phyloP scores from a whole-genome alignment of 2,329 filamentous ascomycete species.

The Penicillium sp. region DNA sequence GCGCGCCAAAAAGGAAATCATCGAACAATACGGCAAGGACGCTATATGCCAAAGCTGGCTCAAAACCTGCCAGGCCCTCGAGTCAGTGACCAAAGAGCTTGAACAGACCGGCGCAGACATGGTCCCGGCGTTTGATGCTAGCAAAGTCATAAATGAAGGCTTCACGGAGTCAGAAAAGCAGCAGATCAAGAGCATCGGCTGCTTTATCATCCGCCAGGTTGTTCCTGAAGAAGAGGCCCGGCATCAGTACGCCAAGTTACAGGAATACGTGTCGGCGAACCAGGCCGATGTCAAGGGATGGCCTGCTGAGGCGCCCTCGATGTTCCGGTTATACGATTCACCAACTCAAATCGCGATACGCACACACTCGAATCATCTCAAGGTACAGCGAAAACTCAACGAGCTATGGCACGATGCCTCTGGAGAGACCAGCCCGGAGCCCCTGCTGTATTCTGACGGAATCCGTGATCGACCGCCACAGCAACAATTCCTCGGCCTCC shows the following conservation, averaged over 20 bases:
- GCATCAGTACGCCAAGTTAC: background rate
- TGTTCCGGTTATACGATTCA: conserved; percentile 36
- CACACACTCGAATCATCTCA: conserved; percentile 36
- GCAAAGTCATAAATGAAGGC: conserved; percentile 22
- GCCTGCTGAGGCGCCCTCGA: conserved; percentile 36
- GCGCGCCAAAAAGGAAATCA: conserved; percentile 31
- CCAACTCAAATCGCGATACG: conserved; percentile 37
- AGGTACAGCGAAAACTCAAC: conserved; percentile 36
- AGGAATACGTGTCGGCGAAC: background rate
- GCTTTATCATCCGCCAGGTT: conserved; percentile 22
- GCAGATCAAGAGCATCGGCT: conserved; percentile 26
- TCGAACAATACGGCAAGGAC: conserved; percentile 34
- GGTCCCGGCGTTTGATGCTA: conserved; percentile 31
- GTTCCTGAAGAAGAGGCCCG: background rate
- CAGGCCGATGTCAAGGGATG: conserved; percentile 9
- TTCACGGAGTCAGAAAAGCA: conserved; percentile 16
- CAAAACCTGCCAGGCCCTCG: conserved; percentile 34
- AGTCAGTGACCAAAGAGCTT: conserved; percentile 35
- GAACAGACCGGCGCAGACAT: conserved; percentile 27
- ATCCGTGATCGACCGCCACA: conserved; percentile 36
- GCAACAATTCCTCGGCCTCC: conserved; percentile 37
- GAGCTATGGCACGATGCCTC: conserved; percentile 35
- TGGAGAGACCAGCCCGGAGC: conserved; percentile 28
- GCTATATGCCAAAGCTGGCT: conserved; percentile 37
- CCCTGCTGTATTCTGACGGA: conserved; percentile 38